These are phyloP conservation scores for Phanerochaete carnosa DNA, from an alignment of 768 basidiomycete species.

Conservation along the genomic window DNA sequence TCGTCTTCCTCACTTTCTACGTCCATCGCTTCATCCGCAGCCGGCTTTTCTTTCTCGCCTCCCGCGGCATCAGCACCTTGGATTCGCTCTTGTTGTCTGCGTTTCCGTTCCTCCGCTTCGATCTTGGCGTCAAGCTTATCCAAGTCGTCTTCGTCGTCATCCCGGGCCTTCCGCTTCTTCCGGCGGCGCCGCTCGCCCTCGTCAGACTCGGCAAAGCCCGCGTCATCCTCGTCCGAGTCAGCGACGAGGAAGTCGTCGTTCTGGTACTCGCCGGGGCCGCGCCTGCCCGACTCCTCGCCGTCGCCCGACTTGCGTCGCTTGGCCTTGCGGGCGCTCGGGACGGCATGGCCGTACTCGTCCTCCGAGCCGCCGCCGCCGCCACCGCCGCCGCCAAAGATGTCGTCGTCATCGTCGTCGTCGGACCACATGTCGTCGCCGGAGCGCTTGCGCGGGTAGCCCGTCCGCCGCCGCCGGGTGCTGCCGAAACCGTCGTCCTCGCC, in stretches of 20 bases:
- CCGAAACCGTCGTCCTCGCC: conserved; percentile 48
- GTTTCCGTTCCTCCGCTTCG: conserved; percentile 51
- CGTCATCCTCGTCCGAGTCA: conserved; percentile 71
- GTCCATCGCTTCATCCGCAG: conserved; percentile 54
- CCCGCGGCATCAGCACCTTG: conserved; percentile 23
- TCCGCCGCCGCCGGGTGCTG: conserved; percentile 45
- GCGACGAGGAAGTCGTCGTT: conserved; percentile 85
- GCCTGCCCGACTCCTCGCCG: conserved; percentile 35
- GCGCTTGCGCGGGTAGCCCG: conserved; percentile 34
- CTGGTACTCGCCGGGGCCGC: conserved; percentile 68
- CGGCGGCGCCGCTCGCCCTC: conserved; percentile 22
- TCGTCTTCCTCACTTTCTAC: conserved; percentile 77
- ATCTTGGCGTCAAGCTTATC: conserved; percentile 73
- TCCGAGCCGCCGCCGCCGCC: not conserved
- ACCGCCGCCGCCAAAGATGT: conserved; percentile 55
- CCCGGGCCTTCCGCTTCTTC: conserved; percentile 36
- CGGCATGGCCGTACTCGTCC: conserved; percentile 49
- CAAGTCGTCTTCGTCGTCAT: conserved; percentile 55
- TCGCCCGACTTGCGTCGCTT: conserved; percentile 30
- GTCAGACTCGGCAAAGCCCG: conserved; percentile 34
- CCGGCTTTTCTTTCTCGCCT: conserved; percentile 29
- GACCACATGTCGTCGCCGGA: conserved; percentile 52
- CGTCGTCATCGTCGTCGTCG: conserved; percentile 67
- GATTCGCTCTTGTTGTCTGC: conserved; percentile 27
- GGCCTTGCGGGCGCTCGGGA: conserved; percentile 37